A percentile compares a stretch with the other conserved stretches of the same genome.
These are phyloP conservation scores for Amanita muscaria DNA, from an alignment of 768 basidiomycete genomes.

Conservation along the genomic window DNA sequence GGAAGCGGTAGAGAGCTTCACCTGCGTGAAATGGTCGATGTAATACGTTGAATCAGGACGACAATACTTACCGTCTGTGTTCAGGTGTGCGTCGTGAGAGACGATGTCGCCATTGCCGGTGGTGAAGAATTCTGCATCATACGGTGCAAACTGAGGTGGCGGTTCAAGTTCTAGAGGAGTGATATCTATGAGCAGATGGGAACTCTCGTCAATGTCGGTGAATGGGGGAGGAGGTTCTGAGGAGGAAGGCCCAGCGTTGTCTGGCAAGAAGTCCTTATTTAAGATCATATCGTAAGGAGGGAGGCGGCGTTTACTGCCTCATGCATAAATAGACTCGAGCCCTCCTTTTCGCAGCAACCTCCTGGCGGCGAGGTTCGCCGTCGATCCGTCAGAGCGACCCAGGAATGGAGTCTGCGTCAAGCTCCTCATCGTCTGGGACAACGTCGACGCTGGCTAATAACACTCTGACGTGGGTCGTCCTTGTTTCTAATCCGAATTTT, in stretches of 20 bases:
- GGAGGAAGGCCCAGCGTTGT: too few species aligned
- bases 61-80: conserved; percentile 41
- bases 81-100: conserved; percentile 64
- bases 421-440: too few species aligned
- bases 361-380: too few species aligned
- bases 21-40: conserved; percentile 26
- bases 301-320: too few species aligned
- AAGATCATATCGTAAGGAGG: not conserved
- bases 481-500: too few species aligned
- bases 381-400: too few species aligned
- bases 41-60: not conserved
- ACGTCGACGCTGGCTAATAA: too few species aligned
- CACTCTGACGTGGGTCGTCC: too few species aligned
- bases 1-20: conserved; percentile 65
- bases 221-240: not conserved
- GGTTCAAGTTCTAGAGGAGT: conserved; percentile 13
- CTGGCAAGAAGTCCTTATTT: not conserved
- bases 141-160: conserved; percentile 56
- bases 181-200: not conserved
- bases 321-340: too few species aligned
- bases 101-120: conserved; percentile 41
- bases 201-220: not conserved
- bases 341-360: too few species aligned
- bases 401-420: too few species aligned
- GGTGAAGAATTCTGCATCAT: conserved; percentile 53